Evolutionary conservation across 306 rosid species (phyloP), one percentile per base, ranked within the genome.

Genomic region (Castanopsis chinensis): DNA sequence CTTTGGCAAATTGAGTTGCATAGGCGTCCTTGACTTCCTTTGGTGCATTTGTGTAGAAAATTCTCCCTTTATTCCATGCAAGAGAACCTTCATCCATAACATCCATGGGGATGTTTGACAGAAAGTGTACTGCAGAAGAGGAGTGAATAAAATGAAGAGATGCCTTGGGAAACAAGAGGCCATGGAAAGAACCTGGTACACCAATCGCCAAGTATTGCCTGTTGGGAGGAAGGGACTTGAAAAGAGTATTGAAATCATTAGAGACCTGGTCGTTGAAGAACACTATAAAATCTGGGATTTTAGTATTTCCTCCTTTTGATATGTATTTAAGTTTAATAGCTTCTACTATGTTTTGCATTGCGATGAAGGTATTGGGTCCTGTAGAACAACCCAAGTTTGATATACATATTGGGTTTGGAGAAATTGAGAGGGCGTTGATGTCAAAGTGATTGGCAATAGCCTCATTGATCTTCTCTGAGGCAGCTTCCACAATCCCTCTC

Each of bases 231-330:
- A 84, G 52, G 0, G 27, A 80, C 65, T 35, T 78, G 80, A 80
- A 80, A 79, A 84, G 84, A 33, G 79, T 77, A 82, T 77, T 77
- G 87, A 84, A 84, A 58, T 84, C 87, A 77, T 84, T 84, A 19
- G 85, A 67, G 6, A 17, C 35, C 8, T 59, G 87, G 55, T 80
- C 80, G 4, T 73, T 80, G 76, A 81, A 84, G 57, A 84, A 77
- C 13, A 84, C 80, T 9, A 21, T 64, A 14, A 81, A 73, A 14
- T 80, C 82, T 10, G 79, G 84, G n/a, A 72, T 25, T 18, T 12
- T 32, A 32, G 5, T 32, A 0, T 32, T 32, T 32, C 33, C 33
- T 32, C 33, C 33, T 32, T 32, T 32, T 32, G 35, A 32, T 32
- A 32, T 32, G 35, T 32, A 32, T 32, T 32, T 32, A 6, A 32